Evolutionary conservation across 2,329 filamentous ascomycete species (phyloP), one percentile per base, ranked within the genome.

Genomic region (Coleophoma crateriformis): DNA sequence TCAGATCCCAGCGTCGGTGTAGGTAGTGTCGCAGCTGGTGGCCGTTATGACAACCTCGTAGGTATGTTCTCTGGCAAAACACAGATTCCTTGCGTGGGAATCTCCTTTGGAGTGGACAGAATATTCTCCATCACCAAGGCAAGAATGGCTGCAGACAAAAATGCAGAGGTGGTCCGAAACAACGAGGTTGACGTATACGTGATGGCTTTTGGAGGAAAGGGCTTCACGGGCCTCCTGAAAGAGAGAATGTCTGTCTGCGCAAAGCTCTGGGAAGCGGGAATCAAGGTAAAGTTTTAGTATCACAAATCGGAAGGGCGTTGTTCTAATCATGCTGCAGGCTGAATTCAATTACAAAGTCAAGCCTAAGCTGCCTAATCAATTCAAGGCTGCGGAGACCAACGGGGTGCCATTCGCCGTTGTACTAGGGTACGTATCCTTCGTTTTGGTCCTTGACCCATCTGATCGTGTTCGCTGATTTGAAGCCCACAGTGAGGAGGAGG

Each of bases 81-180:
- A 19, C 84, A 91, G 65, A 90, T 96, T 49, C 92, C 89, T n/a
- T 92, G 88, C 59, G 87, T 94, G 6, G 88, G 88, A 54, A 88
- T 95, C 58, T 96, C 91, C 2, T 96, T 97, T 64, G 92, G 92
- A 49, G 89, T 96, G 45, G 92, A 97, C 69, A 85, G 92, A 60
- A 96, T 97, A 63, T 96, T 95, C 72, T 90, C 87, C 60, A 91
- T 96, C 64, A 89, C 86, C 56, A 91, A 95, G 68, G 85, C 88
- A 12, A 78, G 84, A 45, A 77, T 89, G 66, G 82, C 81, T 54
- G 79, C 78, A 50, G 79, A 81, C 50, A 76, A 79, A 61, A 78
- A 72, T 48, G 68, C 70, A n/a, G 68, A 76, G 17, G 58, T 70
- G 32, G 71, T 83, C 47, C 75, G 87, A 55, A 76, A 77, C 56